Base-by-base conservation (phyloP, 768 basidiomycete genomes). In the Tylopilus vinaceipallidus region DNA sequence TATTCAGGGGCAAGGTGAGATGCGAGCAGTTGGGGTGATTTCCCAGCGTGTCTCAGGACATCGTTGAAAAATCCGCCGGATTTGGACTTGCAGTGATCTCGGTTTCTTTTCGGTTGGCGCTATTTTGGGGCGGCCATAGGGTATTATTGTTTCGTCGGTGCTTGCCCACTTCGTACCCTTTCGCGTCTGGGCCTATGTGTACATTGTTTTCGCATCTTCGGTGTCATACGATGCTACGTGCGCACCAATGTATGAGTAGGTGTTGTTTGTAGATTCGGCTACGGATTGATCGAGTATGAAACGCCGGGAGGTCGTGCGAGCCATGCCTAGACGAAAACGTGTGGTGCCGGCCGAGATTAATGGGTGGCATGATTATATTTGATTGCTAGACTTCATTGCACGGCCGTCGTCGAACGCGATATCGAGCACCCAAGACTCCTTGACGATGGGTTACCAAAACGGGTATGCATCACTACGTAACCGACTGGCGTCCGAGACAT, bases 391-490 rank as follows among this genome's bases (percentile, higher is more conserved):
- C 27, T 29, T 29, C 27, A 29, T 29, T 29, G 27, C 27, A 12
- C 12, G 27, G 27, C 12, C 27, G 27, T 6, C 27, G 27, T 29
- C 27, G 27, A 29, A 12, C 12, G 27, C 27, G n/a, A n/a, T n/a
- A n/a, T n/a, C 20, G 17, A 11, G 22, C 14, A 20, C 45, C 17
- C 9, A 17, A 8, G 19, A 20, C 9, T 8, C 34, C 22, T n/a
- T 17, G 10, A 13, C 16, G 17, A 23, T 34, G n/a, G 8, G 32
- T 45, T 55, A 2, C 57, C 58, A 30, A 55, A 62, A 58, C 34
- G 19, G 53, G 60, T 19, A 47, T 30, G 45, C 38, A 43, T 37
- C 24, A 41, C 39, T 50, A 58, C 45, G 46, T 54, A 47, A 57
- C 54, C 19, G 30, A 37, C 41, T 14, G 16, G 38, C 13, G 22